Evolutionary conservation across 2,329 filamentous ascomycete genomes (phyloP).

Genomic region (Aspergillus fischeri): DNA sequence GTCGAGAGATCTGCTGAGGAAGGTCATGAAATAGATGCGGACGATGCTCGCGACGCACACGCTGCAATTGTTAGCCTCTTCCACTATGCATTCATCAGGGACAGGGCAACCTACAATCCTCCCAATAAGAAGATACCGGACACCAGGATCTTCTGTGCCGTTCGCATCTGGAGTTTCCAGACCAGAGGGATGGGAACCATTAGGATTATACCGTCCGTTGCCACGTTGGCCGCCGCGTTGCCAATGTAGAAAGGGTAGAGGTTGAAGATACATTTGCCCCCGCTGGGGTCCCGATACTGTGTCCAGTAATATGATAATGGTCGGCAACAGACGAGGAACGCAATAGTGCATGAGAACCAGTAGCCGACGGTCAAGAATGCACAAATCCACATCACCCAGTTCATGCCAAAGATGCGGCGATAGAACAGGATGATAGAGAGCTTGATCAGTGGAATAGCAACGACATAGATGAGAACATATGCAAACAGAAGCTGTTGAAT

Average conservation of each 20-base stretch:
- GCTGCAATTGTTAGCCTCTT: background rate
- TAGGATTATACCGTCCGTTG: conserved; percentile 16
- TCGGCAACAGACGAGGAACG: conserved; percentile 9
- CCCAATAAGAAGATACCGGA: conserved; percentile 16
- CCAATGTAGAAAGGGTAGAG: conserved; percentile 15
- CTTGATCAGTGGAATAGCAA: conserved; percentile 14
- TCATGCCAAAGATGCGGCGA: conserved; percentile 17
- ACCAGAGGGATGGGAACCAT: conserved; percentile 14
- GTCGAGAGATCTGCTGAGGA: conserved; percentile 11
- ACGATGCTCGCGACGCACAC: conserved; percentile 18
- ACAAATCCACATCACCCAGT: conserved; percentile 12
- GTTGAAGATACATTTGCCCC: conserved; percentile 8
- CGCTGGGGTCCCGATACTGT: conserved; percentile 10
- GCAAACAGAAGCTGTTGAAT: conserved; percentile 10
- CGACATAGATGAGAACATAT: conserved; percentile 13
- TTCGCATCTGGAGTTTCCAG: conserved; percentile 14
- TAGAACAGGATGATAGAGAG: conserved; percentile 16
- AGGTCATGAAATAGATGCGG: conserved; percentile 14
- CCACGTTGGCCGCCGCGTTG: conserved; percentile 14
- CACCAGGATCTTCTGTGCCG: conserved; percentile 8
- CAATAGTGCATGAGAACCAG: conserved; percentile 4
- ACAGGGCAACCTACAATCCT: conserved; percentile 9
- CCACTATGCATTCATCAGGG: background rate
- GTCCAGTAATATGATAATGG: conserved; percentile 16
- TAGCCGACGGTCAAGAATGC: conserved; percentile 11